Evolutionary conservation across 2,329 filamentous ascomycete species (phyloP), one percentile per base, ranked within the genome.

Genomic region (Colletotrichum sp.): DNA sequence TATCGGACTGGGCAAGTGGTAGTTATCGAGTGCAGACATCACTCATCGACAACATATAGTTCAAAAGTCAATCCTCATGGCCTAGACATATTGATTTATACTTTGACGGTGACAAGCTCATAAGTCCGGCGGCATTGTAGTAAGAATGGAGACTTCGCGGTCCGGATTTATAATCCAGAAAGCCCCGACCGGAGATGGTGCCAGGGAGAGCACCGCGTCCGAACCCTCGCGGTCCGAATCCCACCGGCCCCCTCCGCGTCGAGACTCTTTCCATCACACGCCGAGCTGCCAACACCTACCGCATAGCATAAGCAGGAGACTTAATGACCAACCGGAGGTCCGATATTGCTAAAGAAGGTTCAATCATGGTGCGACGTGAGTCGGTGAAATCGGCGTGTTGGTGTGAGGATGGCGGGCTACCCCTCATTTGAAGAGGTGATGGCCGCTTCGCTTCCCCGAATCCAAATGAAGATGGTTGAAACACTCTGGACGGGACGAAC

Each of bases 381-480:
- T 73, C 70, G 70, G 43, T 18, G 13, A 15, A 52, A 21, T 63
- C 30, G 59, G 59, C 30, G 5, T 34, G 18, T 63, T 43, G 21
- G 26, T 34, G 57, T 59, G 26, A 26, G 21, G 30, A 60, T 36
- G 57, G 57, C 57, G 32, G 10, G 57, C 26, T 75, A 75, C 73
- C 73, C 73, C 73, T 75, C 73, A 65, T 48, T 34, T 65, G n/a
- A 7, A n/a, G 32, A 13, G 66, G 32, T 28, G 18, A 39, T 43
- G 57, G 24, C 15, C 52, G 6, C 15, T 30, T 34, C 61, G 3
- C 0, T 64, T 36, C 21, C 52, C 32, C 24, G 30, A 68, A 32
- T 65, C 63, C 64, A 13, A 68, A 64, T 68, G 34, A 26, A 71
- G 70, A 48, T 63, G n/a, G 18, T 64, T 73, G 73, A 75, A 75